phyloP scores from a whole-genome alignment of 306 rosid genomes.

The Ceratonia siliqua region DNA sequence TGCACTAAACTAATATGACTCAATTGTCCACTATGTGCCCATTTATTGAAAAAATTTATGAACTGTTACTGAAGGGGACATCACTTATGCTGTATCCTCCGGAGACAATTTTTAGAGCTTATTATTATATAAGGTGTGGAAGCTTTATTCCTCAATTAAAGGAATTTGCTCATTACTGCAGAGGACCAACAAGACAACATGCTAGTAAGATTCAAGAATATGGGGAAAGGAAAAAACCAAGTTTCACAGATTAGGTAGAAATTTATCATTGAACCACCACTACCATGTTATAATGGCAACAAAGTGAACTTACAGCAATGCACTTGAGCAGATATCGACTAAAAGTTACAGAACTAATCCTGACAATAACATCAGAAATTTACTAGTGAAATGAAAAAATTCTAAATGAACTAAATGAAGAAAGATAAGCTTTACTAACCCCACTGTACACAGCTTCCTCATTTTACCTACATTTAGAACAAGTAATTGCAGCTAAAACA shows the following conservation, averaged over 20 bases:
- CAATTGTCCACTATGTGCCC: not conserved
- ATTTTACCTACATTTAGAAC: not conserved
- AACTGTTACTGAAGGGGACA: not conserved
- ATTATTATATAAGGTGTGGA: not conserved
- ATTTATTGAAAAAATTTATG: not conserved
- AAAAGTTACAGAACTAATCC: not conserved
- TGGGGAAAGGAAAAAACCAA: not conserved
- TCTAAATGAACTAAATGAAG: constrained; percentile 21
- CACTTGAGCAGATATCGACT: not conserved
- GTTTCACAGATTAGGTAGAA: not conserved
- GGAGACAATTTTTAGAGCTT: not conserved
- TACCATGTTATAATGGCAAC: constrained; percentile 7
- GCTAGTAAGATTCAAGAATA: not conserved
- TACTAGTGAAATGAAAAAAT: constrained; percentile 29
- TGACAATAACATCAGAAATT: constrained; percentile 10
- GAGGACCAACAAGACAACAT: not conserved
- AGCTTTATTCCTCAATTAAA: not conserved
- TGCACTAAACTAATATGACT: not conserved
- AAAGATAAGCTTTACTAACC: constrained; percentile 31
- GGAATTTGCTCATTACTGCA: not conserved
- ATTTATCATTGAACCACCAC: constrained; percentile 24
- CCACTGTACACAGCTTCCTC: constrained; percentile 50
- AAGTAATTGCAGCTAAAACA: constrained; percentile 12
- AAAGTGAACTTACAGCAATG: not conserved
- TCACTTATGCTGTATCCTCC: not conserved